phyloP scores from a whole-genome alignment of 2,329 filamentous ascomycete species.

The Lachnellula suecica region DNA sequence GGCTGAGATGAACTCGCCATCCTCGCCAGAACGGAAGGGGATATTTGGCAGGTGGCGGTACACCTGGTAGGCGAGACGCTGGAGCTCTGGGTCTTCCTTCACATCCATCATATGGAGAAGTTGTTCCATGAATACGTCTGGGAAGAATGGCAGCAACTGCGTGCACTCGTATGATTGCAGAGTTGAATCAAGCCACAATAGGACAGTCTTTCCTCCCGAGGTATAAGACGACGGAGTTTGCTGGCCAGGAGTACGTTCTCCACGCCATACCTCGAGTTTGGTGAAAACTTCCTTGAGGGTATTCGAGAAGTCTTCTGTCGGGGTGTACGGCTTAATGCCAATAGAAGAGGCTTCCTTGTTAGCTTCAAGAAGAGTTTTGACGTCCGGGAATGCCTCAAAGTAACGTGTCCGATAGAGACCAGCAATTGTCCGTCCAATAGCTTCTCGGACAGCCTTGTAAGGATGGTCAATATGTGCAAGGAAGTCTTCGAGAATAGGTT shows the following conservation, averaged over 20 bases:
- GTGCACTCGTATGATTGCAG: conserved; percentile 91
- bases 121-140: conserved; percentile 84
- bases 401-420: conserved; percentile 89
- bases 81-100: conserved; percentile 95
- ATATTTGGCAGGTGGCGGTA: conserved; percentile 96
- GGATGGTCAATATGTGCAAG: conserved; percentile 91
- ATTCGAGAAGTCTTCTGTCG: conserved; percentile 68
- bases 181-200: conserved; percentile 91
- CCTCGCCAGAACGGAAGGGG: conserved; percentile 83
- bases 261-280: conserved; percentile 83
- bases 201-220: conserved; percentile 90
- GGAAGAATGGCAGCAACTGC: conserved; percentile 88
- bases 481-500: conserved; percentile 87
- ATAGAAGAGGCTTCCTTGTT: conserved; percentile 82
- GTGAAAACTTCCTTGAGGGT: conserved; percentile 75
- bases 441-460: conserved; percentile 94
- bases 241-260: conserved; percentile 79
- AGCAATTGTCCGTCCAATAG: conserved; percentile 86
- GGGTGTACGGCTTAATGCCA: conserved; percentile 80
- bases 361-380: conserved; percentile 69
- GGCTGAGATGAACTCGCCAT: conserved; percentile 78
- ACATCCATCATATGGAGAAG: conserved; percentile 99
- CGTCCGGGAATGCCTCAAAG: conserved; percentile 87
- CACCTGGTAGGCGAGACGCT: conserved; percentile 91
- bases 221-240: conserved; percentile 95